Percentiles rank a stretch among this genome's conserved stretches.
These are phyloP conservation scores for Stipa capillata DNA, from an alignment of 176 grass and related monocot genomes.

Conservation along the genomic window DNA sequence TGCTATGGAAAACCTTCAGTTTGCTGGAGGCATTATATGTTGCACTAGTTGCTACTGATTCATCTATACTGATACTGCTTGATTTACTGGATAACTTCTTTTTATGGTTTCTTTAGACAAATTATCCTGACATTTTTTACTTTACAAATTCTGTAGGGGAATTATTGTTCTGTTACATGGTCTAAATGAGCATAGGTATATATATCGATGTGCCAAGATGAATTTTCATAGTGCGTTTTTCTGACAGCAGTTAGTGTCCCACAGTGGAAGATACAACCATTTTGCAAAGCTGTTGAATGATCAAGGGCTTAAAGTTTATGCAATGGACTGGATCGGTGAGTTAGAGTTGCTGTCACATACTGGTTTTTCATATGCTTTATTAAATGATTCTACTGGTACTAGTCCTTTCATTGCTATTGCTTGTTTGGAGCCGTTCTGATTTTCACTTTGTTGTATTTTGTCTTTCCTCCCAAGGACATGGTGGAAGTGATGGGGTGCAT, in stretches of 20 bases:
- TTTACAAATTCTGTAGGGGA: slow-evolving; percentile 46
- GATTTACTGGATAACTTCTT: background rate
- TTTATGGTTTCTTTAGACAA: background rate
- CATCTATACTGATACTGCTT: background rate
- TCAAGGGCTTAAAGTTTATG: slow-evolving; percentile 87
- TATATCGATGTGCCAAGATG: background rate
- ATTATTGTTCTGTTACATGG: slow-evolving; percentile 78
- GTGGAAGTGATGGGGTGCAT: slow-evolving; percentile 89
- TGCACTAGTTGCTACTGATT: background rate
- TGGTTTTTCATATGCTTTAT: no score
- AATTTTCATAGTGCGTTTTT: slow-evolving; percentile 26
- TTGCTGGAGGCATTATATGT: background rate
- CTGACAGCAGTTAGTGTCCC: slow-evolving; percentile 30
- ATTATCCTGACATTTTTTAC: slow-evolving; percentile 5
- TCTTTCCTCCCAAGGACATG: slow-evolving; percentile 51
- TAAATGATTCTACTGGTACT: background rate
- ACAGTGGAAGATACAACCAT: slow-evolving; percentile 83
- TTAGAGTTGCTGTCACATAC: slow-evolving; percentile 7
- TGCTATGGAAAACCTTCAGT: background rate
- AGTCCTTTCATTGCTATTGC: background rate
- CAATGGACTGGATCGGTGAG: slow-evolving; percentile 98
- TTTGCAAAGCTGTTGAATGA: slow-evolving; percentile 86
- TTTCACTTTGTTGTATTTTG: slow-evolving; percentile 6
- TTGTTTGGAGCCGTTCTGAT: slow-evolving; percentile 9
- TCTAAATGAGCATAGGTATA: slow-evolving; percentile 94